Base-by-base conservation (phyloP, 2,329 filamentous ascomycete species). In the Thelonectria discophora region DNA sequence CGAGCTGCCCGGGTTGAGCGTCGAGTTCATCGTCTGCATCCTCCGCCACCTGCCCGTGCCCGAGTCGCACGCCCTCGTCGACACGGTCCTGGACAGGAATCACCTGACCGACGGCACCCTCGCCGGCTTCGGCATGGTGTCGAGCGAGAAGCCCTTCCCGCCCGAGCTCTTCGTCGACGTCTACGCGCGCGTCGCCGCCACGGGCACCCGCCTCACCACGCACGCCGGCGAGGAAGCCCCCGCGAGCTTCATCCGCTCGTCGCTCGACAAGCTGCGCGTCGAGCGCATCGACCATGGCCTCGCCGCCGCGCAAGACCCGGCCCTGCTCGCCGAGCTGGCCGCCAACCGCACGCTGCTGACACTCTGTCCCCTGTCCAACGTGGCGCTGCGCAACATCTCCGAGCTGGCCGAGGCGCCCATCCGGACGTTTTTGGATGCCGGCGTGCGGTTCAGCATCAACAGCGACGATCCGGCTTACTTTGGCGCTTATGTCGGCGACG, bases 191-290 rank as follows among this genome's bases (percentile, higher is more conserved):
- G 72, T 74, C 71, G 76, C 81, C 18, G 88, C 86, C 0, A 74
- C 75, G 24, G 78, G 79, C 27, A 85, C 86, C 0, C 81, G 81
- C 27, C 80, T 87, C n/a, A 94, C 91, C 0, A 87, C 90, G 3
- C 91, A 94, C 74, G 90, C 88, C 3, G 90, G 91, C 54, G 91
- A 94, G 74, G 91, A 94, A 72, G 90, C 89, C 0, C 88, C 90
- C 15, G 77, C 88, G 3, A 81, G 80, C 5, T 92, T 90, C 75
- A 88, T 94, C 67, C 77, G 78, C 21, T 80, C 81, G 24, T 88
- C 90, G 2, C 78, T 93, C 42, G 85, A 90, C 66, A 72, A 81
- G 30, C 82, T 93, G 45, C 79, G 82, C 20, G 86, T 87, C 43
- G 79, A 84, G 73, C 85, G 91, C 43, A 91, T 94, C 70, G 91